phyloP scores from a whole-genome alignment of 805 yeast species.

The Vanderwaltozyma tropicalis region DNA sequence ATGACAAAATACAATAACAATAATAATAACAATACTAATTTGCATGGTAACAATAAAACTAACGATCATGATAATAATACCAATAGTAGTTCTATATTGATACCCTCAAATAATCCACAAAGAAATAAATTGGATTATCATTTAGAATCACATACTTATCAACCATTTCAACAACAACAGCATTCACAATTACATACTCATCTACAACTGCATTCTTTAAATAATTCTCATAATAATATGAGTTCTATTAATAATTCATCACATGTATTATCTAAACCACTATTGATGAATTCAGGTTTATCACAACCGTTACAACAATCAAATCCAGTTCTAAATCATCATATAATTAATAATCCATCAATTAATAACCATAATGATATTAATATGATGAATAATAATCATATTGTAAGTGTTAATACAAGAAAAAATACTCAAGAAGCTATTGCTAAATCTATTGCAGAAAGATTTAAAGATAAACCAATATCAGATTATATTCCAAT shows the following conservation, averaged over 20 bases:
- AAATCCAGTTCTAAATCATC: not conserved
- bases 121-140: too few relatives aligned
- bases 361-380: not conserved
- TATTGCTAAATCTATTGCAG: conserved; percentile 25
- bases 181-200: not conserved
- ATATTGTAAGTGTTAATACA: too few relatives aligned
- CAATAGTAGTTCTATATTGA: too few relatives aligned
- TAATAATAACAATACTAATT: not conserved
- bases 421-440: conserved; percentile 20
- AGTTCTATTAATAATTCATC: too few relatives aligned
- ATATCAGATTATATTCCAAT: conserved; percentile 35
- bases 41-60: not conserved
- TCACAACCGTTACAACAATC: not conserved
- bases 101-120: too few relatives aligned
- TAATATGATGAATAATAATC: not conserved
- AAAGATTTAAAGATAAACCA: conserved; percentile 27
- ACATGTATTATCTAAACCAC: too few relatives aligned
- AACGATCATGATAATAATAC: too few relatives aligned
- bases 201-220: not conserved
- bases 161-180: not conserved
- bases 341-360: not conserved
- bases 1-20: not conserved
- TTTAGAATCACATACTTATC: too few relatives aligned
- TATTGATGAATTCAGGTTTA: not conserved
- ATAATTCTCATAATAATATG: not conserved